Evolutionary conservation across 306 rosid genomes (phyloP), one percentile per base, ranked within the genome.

Genomic region (Pachyrhizus erosus): DNA sequence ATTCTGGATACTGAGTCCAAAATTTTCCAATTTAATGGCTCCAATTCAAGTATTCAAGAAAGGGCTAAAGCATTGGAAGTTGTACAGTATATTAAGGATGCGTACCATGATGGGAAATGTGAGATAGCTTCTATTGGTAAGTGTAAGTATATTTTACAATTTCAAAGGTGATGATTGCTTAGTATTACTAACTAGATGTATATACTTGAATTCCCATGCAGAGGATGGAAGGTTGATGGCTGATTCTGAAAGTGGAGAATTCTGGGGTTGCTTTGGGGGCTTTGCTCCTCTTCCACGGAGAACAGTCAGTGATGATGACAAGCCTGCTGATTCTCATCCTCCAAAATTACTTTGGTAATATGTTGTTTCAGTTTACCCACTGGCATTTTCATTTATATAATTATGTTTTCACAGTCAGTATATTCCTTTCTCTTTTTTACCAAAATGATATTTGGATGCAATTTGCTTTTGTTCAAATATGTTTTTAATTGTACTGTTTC

Each of bases 171-270:
- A 82, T 84, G 74, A 82, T 84, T 79, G 62, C 66, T 80, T 68
- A 43, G 71, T 69, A 62, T 77, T 69, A 33, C 46, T 80, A 82
- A 84, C 73, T 87, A 82, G 73, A 85, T 89, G 48, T 67, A 21
- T 79, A 54, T 70, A 51, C 80, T 57, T 91, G 58, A 69, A 68
- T 74, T 77, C 74, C 77, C 65, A 23, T 85, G 79, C 79, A 96
- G 99, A 96, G 97, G 99, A 96, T 84, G 99, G 99, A 80, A 96
- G 84, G 89, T 79, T 96, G 90, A 96, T 96, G 99, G 90, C 99
- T 65, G 99, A 96, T 91, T 79, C 95, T 70, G 99, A 96, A 68
- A 82, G 88, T 77, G 99, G 99, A 87, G 99, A 96, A 81, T 96
- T 96, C 74, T 96, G 99, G 99, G 92, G 89, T 79, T 88, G 90